phyloP scores from a whole-genome alignment of 176 grass and related monocot species.

The Saccharum spontaneum region DNA sequence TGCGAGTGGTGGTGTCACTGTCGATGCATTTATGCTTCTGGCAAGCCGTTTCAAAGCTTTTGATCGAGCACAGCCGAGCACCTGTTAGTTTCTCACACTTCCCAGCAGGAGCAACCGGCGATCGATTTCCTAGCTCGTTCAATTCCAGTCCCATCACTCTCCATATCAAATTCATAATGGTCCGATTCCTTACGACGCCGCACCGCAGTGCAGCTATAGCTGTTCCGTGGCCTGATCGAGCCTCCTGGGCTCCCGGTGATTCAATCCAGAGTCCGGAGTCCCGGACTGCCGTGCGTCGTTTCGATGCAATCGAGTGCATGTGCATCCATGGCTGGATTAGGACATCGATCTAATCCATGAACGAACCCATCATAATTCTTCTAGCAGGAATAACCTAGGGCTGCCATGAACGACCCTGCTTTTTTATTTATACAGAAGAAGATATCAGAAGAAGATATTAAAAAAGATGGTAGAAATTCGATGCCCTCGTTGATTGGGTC shows the following conservation, averaged over 20 bases:
- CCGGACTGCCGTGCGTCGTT: background rate
- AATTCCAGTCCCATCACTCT: background rate
- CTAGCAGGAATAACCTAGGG: background rate
- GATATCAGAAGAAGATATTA: too few relatives aligned
- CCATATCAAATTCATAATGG: background rate
- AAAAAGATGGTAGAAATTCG: background rate
- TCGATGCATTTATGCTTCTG: background rate
- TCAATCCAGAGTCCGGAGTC: background rate
- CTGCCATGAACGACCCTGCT: background rate
- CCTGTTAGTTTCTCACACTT: background rate
- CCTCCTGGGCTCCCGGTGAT: background rate
- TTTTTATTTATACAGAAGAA: background rate
- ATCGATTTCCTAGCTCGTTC: background rate
- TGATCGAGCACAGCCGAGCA: background rate
- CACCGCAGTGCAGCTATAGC: background rate
- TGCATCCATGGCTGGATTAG: background rate
- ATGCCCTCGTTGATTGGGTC: background rate
- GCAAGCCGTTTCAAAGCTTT: slow-evolving; percentile 17
- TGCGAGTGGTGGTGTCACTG: background rate
- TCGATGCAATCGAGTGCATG: background rate
- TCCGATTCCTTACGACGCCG: background rate
- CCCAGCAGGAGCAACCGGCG: too few relatives aligned
- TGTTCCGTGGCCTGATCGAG: background rate
- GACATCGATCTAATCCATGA: too few relatives aligned
- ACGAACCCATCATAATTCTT: background rate